phyloP scores from a whole-genome alignment of 306 rosid species.

The Lathyrus tuberosus region DNA sequence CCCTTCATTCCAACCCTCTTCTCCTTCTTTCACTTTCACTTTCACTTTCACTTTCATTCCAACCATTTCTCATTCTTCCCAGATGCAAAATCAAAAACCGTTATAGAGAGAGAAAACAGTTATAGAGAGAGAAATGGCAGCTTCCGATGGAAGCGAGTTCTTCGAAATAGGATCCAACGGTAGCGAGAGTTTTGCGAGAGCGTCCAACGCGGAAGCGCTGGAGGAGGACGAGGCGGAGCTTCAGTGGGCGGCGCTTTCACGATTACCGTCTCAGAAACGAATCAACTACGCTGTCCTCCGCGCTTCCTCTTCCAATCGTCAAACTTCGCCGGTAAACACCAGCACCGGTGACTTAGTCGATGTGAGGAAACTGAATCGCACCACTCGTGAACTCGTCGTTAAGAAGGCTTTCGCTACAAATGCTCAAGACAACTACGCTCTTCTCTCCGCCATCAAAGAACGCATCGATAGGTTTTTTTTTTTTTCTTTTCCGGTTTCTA shows the following conservation, averaged over 20 bases:
- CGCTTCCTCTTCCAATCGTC: slow-evolving; percentile 29
- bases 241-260: slow-evolving; percentile 69
- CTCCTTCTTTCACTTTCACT: not conserved
- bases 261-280: slow-evolving; percentile 65
- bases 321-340: not conserved
- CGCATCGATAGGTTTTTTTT: slow-evolving; percentile 63
- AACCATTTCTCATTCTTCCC: not conserved
- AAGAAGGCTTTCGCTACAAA: slow-evolving; percentile 71
- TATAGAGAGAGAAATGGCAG: slow-evolving; percentile 60
- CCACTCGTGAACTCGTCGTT: slow-evolving; percentile 66
- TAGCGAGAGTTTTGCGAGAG: slow-evolving; percentile 52
- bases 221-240: slow-evolving; percentile 72
- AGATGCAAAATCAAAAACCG: not conserved
- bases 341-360: slow-evolving; percentile 52
- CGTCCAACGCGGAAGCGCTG: slow-evolving; percentile 69
- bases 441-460: slow-evolving; percentile 72
- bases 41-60: not conserved
- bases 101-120: slow-evolving; percentile 2
- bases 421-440: slow-evolving; percentile 70
- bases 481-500: not conserved
- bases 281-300: slow-evolving; percentile 58
- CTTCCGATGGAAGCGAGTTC: slow-evolving; percentile 81
- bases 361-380: slow-evolving; percentile 63
- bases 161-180: slow-evolving; percentile 44
- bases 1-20: not conserved